These are phyloP conservation scores for Omphalotus guepiniiformis DNA, from an alignment of 768 basidiomycete species.

Conservation along the genomic window DNA sequence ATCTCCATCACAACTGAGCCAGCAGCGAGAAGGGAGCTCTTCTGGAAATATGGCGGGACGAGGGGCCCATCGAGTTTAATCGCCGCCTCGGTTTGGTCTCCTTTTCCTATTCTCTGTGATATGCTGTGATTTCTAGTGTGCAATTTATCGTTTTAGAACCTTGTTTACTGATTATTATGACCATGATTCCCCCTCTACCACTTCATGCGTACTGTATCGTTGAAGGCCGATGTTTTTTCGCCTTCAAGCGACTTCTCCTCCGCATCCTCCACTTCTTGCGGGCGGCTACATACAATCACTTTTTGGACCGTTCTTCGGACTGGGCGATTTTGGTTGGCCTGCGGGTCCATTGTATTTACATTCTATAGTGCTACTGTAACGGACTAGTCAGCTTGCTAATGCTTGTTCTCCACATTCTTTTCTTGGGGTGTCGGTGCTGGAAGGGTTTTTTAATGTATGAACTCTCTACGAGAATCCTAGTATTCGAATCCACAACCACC, in stretches of 20 bases:
- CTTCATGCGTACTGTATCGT: too few species aligned
- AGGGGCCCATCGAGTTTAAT: slow-evolving; percentile 31
- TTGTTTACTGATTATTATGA: not conserved
- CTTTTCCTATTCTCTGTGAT: not conserved
- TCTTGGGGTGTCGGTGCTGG: too few species aligned
- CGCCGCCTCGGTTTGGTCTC: not conserved
- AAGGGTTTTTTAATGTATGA: too few species aligned
- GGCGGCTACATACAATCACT: not conserved
- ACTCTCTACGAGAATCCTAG: too few species aligned
- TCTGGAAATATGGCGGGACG: slow-evolving; percentile 35
- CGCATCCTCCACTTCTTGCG: not conserved
- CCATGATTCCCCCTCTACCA: too few species aligned
- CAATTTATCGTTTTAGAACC: not conserved
- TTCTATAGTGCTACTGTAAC: slow-evolving; percentile 1
- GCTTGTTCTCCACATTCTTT: too few species aligned
- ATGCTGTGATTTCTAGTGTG: not conserved
- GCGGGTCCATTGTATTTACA: not conserved
- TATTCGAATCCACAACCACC: too few species aligned
- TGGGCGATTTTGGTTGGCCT: not conserved
- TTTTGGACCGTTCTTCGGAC: not conserved
- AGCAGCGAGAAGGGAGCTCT: slow-evolving; percentile 17
- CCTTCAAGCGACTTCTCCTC: not conserved
- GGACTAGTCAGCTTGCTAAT: not conserved
- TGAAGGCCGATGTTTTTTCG: too few species aligned
- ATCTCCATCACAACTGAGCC: slow-evolving; percentile 15